These are phyloP conservation scores for Ascochyta viciae-villosae DNA, from an alignment of 2,329 filamentous ascomycete genomes.

Conservation along the genomic window DNA sequence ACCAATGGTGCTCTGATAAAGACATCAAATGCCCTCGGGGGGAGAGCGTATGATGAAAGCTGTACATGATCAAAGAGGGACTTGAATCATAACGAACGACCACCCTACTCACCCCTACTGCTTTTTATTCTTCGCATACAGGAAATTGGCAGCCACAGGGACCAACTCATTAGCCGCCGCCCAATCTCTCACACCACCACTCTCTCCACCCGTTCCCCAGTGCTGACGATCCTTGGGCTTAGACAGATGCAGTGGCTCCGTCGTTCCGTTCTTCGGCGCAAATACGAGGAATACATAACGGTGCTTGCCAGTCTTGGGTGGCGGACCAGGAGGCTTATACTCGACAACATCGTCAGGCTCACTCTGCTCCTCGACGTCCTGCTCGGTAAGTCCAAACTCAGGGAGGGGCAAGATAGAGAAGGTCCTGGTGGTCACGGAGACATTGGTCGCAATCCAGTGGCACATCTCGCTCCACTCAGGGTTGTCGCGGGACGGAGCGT, in stretches of 20 bases:
- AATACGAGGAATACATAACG: constrained; percentile 64
- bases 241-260: constrained; percentile 50
- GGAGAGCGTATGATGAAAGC: no score
- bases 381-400: constrained; percentile 23
- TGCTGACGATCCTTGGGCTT: constrained; percentile 59
- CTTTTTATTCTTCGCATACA: constrained; percentile 58
- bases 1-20: no score
- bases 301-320: constrained; percentile 63
- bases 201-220: constrained; percentile 61
- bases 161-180: constrained; percentile 56
- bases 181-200: constrained; percentile 61
- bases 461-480: constrained; percentile 65
- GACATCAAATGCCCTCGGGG: no score
- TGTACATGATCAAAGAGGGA: no score
- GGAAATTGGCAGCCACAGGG: constrained; percentile 56
- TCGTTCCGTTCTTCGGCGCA: constrained; percentile 54
- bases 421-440: constrained; percentile 35
- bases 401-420: constrained; percentile 38
- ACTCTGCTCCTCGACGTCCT: constrained; percentile 16
- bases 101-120: constrained; percentile 42
- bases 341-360: constrained; percentile 51
- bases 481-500: constrained; percentile 62
- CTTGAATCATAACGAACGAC: no score
- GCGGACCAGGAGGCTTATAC: constrained; percentile 63
- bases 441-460: constrained; percentile 59